A percentile compares a stretch with the other conserved stretches of the same genome.
Conservation (phyloP, 768 basidiomycete genomes). For the Boletus sensibilis region DNA sequence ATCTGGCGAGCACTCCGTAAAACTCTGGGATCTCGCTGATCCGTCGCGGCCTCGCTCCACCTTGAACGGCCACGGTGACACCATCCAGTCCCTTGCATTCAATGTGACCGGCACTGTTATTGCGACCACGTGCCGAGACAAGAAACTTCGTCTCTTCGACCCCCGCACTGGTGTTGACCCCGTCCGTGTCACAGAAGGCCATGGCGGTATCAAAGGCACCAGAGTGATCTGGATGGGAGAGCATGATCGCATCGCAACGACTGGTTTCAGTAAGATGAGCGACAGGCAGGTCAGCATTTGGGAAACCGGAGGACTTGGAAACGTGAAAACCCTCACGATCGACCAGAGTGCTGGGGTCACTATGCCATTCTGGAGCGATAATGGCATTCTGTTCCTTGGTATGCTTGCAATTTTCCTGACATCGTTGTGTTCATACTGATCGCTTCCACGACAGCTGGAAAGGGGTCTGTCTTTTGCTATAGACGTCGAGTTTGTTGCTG, state of each 20-base stretch:
- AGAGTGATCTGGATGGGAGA: conserved; percentile 92
- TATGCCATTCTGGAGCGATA: conserved; percentile 98
- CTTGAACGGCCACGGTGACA: conserved; percentile 78
- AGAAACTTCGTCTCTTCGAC: conserved; percentile 91
- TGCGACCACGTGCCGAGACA: conserved; percentile 89
- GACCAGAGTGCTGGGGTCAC: conserved; percentile 92
- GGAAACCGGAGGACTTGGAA: conserved; percentile 78
- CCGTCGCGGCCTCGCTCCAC: conserved; percentile 61
- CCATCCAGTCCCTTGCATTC: conserved; percentile 83
- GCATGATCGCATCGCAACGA: conserved; percentile 84
- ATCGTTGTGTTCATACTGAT: conserved; percentile 3
- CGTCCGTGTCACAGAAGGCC: conserved; percentile 80
- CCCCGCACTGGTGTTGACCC: conserved; percentile 81
- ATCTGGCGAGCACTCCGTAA: conserved; percentile 82
- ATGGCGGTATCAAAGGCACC: conserved; percentile 91
- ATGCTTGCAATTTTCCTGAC: conserved; percentile 20
- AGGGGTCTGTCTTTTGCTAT: conserved; percentile 57
- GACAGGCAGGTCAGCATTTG: conserved; percentile 89
- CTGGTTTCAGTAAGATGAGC: conserved; percentile 96
- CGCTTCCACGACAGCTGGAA: conserved; percentile 57
- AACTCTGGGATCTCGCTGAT: conserved; percentile 87
- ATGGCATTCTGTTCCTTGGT: conserved; percentile 86
- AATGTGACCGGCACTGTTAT: conserved; percentile 78
- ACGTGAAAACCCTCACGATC: conserved; percentile 72
- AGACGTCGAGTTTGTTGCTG: background rate